Conservation (phyloP, 2,329 filamentous ascomycete species). For the Metarhizium rileyi region DNA sequence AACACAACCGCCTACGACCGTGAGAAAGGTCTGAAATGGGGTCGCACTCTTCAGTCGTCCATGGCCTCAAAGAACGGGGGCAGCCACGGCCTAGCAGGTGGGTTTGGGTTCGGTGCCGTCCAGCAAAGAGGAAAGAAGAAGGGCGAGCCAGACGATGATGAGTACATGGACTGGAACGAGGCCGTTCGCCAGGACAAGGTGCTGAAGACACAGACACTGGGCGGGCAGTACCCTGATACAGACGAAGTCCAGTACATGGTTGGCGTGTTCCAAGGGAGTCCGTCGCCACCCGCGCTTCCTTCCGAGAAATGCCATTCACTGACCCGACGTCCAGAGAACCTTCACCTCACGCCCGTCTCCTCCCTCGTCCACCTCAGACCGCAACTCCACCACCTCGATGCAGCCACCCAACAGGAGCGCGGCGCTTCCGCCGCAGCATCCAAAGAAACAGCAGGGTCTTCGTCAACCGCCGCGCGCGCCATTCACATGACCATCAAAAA, state of each 20-base stretch:
- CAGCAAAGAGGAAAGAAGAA: constrained; percentile 32
- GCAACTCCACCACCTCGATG: constrained; percentile 88
- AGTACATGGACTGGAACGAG: constrained; percentile 51
- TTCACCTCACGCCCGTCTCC: constrained; percentile 77
- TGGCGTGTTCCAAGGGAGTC: constrained; percentile 78
- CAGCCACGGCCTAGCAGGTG: constrained; percentile 60
- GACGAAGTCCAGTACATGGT: constrained; percentile 80
- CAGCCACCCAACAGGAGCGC: constrained; percentile 60
- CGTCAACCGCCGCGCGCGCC: constrained; percentile 51
- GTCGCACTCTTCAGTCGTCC: constrained; percentile 59
- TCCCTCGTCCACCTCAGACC: constrained; percentile 83
- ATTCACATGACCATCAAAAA: constrained; percentile 85
- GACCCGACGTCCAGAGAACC: constrained; percentile 47
- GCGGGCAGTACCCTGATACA: constrained; percentile 64
- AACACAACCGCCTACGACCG: constrained; percentile 69
- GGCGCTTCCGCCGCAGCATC: constrained; percentile 28
- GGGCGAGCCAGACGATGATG: constrained; percentile 35
- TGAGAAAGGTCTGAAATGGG: constrained; percentile 73
- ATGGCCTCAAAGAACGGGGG: constrained; percentile 51
- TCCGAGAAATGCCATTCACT: not conserved
- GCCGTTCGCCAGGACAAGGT: constrained; percentile 62
- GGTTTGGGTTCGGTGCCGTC: constrained; percentile 54
- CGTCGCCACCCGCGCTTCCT: constrained; percentile 19
- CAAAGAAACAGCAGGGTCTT: constrained; percentile 24
- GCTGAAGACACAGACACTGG: constrained; percentile 71